A percentile compares a stretch with the other conserved stretches of the same genome.
Conservation (phyloP, 306 rosid genomes). For the Lathyrus sativus region DNA sequence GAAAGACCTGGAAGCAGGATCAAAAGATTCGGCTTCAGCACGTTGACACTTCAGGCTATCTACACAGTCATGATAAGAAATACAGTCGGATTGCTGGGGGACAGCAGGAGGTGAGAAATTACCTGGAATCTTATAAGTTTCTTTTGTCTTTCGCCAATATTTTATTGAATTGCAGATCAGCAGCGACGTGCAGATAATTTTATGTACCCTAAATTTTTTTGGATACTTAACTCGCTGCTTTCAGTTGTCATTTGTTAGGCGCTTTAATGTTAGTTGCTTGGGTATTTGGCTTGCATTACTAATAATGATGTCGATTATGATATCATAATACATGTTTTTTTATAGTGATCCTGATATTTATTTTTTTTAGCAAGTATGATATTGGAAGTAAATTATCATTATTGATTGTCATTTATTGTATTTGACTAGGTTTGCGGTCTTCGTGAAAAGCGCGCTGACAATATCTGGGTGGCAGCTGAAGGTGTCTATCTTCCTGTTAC, state of each 20-base stretch:
- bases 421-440: constrained; percentile 76
- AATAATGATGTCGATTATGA: neutral
- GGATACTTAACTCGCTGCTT: constrained; percentile 20
- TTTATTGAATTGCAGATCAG: constrained; percentile 10
- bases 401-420: constrained; percentile 15
- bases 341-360: neutral
- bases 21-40: constrained; percentile 93
- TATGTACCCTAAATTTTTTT: neutral
- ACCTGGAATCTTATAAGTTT: constrained; percentile 3
- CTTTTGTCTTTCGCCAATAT: neutral
- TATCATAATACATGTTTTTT: neutral
- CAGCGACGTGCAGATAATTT: neutral
- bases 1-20: constrained; percentile 97
- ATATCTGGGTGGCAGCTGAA: constrained; percentile 93
- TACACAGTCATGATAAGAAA: constrained; percentile 97
- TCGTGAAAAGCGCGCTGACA: constrained; percentile 86
- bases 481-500: constrained; percentile 88
- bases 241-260: constrained; percentile 4
- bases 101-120: constrained; percentile 91
- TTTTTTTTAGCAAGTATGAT: neutral
- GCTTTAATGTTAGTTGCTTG: constrained; percentile 1
- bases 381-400: constrained; percentile 8
- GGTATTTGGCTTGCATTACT: constrained; percentile 18
- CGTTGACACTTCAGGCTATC: constrained; percentile 78
- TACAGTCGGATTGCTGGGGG: constrained; percentile 96